Conservation (phyloP, 768 basidiomycete species). For the Rhodotorula kratochvilovae region DNA sequence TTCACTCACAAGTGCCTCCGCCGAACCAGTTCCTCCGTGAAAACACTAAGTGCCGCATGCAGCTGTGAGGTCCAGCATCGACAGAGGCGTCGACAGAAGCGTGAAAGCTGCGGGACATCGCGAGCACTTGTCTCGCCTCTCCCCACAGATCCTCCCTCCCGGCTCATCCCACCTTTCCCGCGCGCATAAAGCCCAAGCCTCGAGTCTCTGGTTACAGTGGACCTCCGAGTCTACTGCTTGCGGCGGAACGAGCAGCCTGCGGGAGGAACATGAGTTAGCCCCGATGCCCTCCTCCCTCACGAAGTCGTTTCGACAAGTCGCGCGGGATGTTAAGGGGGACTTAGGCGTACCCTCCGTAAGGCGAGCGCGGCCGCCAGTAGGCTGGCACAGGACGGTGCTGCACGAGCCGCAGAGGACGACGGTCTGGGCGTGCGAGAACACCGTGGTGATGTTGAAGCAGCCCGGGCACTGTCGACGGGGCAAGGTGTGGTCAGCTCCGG, state of each 20-base stretch:
- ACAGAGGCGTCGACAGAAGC: too few species aligned
- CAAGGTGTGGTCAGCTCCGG: background rate
- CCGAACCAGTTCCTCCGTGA: too few species aligned
- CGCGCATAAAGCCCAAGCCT: too few species aligned
- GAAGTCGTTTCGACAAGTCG: conserved; percentile 51
- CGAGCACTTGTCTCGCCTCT: too few species aligned
- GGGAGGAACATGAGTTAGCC: too few species aligned
- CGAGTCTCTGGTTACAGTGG: too few species aligned
- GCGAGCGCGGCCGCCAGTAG: conserved; percentile 91
- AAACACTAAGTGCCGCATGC: too few species aligned
- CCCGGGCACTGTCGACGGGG: conserved; percentile 52
- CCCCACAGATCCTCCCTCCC: too few species aligned
- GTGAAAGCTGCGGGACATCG: too few species aligned
- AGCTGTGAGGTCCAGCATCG: too few species aligned
- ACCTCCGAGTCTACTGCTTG: conserved; percentile 56
- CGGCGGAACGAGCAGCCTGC: conserved; percentile 85
- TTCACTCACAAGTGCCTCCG: too few species aligned
- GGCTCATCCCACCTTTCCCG: too few species aligned
- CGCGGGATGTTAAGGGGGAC: background rate
- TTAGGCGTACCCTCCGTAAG: conserved; percentile 82
- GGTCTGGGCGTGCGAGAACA: conserved; percentile 99
- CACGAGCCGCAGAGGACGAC: conserved; percentile 91
- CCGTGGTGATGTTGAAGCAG: conserved; percentile 90
- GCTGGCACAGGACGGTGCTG: conserved; percentile 92
- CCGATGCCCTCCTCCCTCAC: background rate